Conservation (phyloP, 2,329 filamentous ascomycete genomes). For the Phaeophleospora eucalypticola region DNA sequence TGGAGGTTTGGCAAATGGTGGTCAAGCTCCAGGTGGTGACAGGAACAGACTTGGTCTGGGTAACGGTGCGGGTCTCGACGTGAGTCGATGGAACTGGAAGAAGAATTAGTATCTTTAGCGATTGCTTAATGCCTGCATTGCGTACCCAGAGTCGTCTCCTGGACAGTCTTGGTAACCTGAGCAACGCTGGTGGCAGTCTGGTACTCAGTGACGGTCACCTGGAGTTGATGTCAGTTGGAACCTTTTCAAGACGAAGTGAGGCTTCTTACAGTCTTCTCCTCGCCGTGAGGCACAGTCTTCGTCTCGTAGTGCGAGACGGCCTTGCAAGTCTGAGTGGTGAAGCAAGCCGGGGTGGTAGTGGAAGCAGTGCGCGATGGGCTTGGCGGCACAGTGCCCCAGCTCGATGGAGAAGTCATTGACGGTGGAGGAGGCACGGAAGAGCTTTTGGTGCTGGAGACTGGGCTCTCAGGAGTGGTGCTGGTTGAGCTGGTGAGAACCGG, state of each 20-base stretch:
- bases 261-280: background rate
- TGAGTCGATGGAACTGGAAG: background rate
- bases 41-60: background rate
- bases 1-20: background rate
- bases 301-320: background rate
- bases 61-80: background rate
- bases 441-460: background rate
- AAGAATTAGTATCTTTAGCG: background rate
- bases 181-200: background rate
- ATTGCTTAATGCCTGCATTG: background rate
- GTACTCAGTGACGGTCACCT: background rate
- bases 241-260: background rate
- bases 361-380: too few species aligned
- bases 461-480: background rate
- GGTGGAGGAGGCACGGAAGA: too few species aligned
- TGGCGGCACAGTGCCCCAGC: too few species aligned
- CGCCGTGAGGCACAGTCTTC: background rate
- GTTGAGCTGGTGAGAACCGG: background rate
- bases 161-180: background rate
- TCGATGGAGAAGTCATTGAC: too few species aligned
- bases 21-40: background rate
- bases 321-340: background rate
- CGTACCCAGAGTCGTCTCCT: background rate
- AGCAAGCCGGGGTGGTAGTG: background rate
- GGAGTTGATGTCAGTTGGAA: background rate